A percentile compares a stretch with the other conserved stretches of the same genome.
Evolutionary conservation across 495 filamentous ascomycete species (phyloP).

Genomic region (Pseudotulostoma volvatum): DNA sequence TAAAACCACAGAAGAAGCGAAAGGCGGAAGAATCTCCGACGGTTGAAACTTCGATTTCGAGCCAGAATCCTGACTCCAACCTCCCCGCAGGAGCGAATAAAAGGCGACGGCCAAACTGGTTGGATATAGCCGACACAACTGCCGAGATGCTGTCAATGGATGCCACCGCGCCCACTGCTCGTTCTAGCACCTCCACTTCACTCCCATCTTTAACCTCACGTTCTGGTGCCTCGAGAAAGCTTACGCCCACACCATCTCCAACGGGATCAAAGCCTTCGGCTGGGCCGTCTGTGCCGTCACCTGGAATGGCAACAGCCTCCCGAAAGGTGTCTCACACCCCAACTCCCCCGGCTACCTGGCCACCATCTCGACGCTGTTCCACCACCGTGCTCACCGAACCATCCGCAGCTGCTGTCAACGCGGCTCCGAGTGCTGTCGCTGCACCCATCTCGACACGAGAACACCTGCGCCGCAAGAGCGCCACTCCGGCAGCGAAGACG

Average conservation of each 20-base stretch:
- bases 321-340: conserved; percentile 11
- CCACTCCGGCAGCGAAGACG: conserved; percentile 32
- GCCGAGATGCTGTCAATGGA: not conserved
- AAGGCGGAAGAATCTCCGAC: conserved; percentile 13
- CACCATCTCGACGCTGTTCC: conserved; percentile 30
- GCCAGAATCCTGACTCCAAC: conserved; percentile 1
- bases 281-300: conserved; percentile 2
- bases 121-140: not conserved
- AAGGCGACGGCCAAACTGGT: conserved; percentile 16
- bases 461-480: conserved; percentile 32
- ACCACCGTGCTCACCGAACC: conserved; percentile 22
- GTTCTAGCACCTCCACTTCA: conserved; percentile 20
- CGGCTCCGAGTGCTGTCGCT: conserved; percentile 2
- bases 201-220: conserved; percentile 1
- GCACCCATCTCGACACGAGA: conserved; percentile 9
- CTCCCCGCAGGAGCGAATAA: conserved; percentile 19
- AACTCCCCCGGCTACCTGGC: conserved; percentile 23
- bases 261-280: conserved; percentile 13
- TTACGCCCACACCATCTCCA: conserved; percentile 16
- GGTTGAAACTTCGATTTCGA: conserved; percentile 5
- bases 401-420: conserved; percentile 5
- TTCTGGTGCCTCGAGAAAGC: not conserved
- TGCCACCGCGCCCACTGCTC: conserved; percentile 23
- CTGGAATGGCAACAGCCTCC: not conserved
- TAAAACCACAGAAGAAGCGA: conserved; percentile 16